These are phyloP conservation scores for Phyllosticta citrichinensis DNA, from an alignment of 2,329 filamentous ascomycete species.

Conservation along the genomic window DNA sequence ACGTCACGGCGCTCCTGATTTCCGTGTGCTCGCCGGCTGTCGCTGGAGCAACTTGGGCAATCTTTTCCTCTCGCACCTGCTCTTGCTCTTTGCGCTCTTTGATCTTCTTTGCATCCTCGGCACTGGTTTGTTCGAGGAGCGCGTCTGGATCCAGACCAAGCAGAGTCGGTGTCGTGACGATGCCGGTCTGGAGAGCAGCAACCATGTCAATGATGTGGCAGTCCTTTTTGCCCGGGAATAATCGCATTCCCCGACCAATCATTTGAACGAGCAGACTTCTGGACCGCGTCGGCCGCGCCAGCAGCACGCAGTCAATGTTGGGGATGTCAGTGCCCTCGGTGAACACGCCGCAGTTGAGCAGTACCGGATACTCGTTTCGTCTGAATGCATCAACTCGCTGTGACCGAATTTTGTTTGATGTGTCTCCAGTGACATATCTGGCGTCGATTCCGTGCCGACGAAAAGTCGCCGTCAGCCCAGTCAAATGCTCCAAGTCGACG, in stretches of 20 bases:
- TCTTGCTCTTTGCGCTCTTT: constrained; percentile 38
- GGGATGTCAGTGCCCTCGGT: constrained; percentile 97
- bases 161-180: constrained; percentile 82
- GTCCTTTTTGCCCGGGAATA: constrained; percentile 69
- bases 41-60: constrained; percentile 61
- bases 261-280: constrained; percentile 93
- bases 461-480: constrained; percentile 64
- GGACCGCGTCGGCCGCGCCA: constrained; percentile 81
- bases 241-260: constrained; percentile 88
- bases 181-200: constrained; percentile 69
- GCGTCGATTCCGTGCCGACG: constrained; percentile 71
- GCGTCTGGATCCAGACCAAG: constrained; percentile 84
- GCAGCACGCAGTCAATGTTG: constrained; percentile 85
- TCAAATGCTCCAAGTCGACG: constrained; percentile 77
- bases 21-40: constrained; percentile 41
- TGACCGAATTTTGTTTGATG: constrained; percentile 56
- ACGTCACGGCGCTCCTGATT: constrained; percentile 46
- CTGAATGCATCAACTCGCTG: constrained; percentile 68
- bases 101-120: constrained; percentile 50
- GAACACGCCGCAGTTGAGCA: constrained; percentile 92
- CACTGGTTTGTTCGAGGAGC: constrained; percentile 57
- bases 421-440: constrained; percentile 75
- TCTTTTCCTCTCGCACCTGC: constrained; percentile 29
- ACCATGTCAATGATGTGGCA: constrained; percentile 98
- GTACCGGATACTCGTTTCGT: constrained; percentile 66